Percentiles rank a stretch among this genome's conserved stretches.
phyloP scores from a whole-genome alignment of 2,329 filamentous ascomycete genomes.

The Allantophomopsis lycopodina region DNA sequence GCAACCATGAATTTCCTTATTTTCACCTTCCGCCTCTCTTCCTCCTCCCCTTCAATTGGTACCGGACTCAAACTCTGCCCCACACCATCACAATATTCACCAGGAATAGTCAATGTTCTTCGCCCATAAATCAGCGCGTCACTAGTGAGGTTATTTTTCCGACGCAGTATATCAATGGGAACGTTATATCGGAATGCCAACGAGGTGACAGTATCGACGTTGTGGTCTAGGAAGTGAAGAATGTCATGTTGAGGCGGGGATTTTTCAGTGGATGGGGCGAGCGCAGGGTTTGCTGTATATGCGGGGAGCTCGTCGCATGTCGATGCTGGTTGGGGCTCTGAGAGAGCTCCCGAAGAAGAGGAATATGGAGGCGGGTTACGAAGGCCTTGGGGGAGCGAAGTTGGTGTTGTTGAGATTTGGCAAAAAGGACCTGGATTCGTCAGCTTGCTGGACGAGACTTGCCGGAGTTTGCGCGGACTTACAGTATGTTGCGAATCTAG shows the following conservation, averaged over 20 bases:
- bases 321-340: slow-evolving; percentile 21
- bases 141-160: slow-evolving; percentile 54
- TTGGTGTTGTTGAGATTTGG: slow-evolving; percentile 51
- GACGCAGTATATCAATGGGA: slow-evolving; percentile 45
- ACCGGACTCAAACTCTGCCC: slow-evolving; percentile 54
- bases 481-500: slow-evolving; percentile 29
- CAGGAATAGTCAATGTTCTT: slow-evolving; percentile 58
- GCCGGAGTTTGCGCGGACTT: slow-evolving; percentile 1
- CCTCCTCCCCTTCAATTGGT: slow-evolving; percentile 62
- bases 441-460: not conserved
- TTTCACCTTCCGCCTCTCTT: slow-evolving; percentile 55
- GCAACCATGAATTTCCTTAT: slow-evolving; percentile 67
- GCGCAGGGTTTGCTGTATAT: slow-evolving; percentile 9
- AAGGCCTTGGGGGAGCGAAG: slow-evolving; percentile 48
- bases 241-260: slow-evolving; percentile 38
- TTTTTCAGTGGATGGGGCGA: slow-evolving; percentile 7
- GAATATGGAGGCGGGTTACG: slow-evolving; percentile 56
- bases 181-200: slow-evolving; percentile 61
- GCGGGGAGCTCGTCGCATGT: slow-evolving; percentile 19
- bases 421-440: slow-evolving; percentile 49
- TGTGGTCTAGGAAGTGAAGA: slow-evolving; percentile 61
- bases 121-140: slow-evolving; percentile 60
- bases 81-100: slow-evolving; percentile 47
- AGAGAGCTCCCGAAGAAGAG: slow-evolving; percentile 8
- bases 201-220: slow-evolving; percentile 52